Evolutionary conservation across 495 filamentous ascomycete species (phyloP).

Genomic region (Lasiosphaeria ovina): DNA sequence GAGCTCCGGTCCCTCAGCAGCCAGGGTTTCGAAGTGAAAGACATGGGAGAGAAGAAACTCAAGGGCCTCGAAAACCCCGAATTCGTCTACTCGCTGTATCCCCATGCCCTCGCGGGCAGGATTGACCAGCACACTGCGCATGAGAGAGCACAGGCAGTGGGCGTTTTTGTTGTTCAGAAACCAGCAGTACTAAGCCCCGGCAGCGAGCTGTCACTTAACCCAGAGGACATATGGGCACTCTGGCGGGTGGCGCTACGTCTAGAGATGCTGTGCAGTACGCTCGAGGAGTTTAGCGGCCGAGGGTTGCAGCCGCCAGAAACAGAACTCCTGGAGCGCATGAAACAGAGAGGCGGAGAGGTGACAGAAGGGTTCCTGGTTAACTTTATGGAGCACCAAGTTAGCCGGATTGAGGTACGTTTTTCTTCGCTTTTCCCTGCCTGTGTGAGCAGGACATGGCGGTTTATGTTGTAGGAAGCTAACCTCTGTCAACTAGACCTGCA

Average conservation of each 20-base stretch:
- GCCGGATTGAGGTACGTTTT: conserved; percentile 82
- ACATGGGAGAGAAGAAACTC: conserved; percentile 87
- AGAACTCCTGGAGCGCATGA: conserved; percentile 79
- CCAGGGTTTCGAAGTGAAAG: conserved; percentile 95
- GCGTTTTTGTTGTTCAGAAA: conserved; percentile 43
- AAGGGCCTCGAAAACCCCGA: conserved; percentile 98
- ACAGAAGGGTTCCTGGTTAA: conserved; percentile 81
- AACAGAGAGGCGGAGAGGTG: conserved; percentile 76
- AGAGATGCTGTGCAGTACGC: conserved; percentile 84
- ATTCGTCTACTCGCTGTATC: conserved; percentile 89
- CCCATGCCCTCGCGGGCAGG: conserved; percentile 80
- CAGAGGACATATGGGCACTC: conserved; percentile 79
- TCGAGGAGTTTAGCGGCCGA: conserved; percentile 62
- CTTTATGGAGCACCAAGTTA: conserved; percentile 91
- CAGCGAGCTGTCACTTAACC: conserved; percentile 67
- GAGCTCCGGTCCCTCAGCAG: conserved; percentile 84
- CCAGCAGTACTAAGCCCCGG: conserved; percentile 41
- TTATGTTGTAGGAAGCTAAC: conserved; percentile 14
- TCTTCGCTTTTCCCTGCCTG: not conserved
- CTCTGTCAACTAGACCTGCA: conserved; percentile 48
- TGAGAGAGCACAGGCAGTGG: conserved; percentile 31
- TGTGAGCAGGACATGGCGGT: too few relatives aligned
- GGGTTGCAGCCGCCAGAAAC: conserved; percentile 71
- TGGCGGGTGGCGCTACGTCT: conserved; percentile 88
- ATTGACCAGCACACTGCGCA: conserved; percentile 62